Percentiles rank a stretch among this genome's conserved stretches.
Evolutionary conservation across 345 rosid genomes (phyloP).

Genomic region (Schrenkiella parvula): DNA sequence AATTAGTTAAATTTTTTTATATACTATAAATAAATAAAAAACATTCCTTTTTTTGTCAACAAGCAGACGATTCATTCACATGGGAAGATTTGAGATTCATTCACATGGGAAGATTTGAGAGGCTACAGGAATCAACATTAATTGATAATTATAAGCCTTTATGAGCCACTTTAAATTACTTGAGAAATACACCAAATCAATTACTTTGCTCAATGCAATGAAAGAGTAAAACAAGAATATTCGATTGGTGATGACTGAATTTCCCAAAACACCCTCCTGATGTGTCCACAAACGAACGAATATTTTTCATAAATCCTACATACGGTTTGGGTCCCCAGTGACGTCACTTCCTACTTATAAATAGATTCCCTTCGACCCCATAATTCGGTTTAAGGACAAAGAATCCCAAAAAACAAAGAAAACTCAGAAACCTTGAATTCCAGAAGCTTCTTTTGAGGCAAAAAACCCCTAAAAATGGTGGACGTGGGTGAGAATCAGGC

Average conservation of each 20-base stretch:
- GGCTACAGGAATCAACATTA: background rate
- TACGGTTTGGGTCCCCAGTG: background rate
- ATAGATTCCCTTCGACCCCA: background rate
- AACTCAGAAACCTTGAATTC: background rate
- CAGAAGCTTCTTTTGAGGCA: background rate
- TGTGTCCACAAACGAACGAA: background rate
- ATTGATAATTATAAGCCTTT: background rate
- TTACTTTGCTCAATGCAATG: background rate
- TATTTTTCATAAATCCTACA: background rate
- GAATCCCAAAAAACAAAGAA: background rate
- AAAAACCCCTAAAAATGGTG: conserved; percentile 19
- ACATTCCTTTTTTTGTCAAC: no score
- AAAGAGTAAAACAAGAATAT: background rate
- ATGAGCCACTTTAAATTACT: background rate
- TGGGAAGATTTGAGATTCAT: no score
- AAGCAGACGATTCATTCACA: no score
- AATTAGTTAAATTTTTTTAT: no score
- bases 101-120: conserved; percentile 4
- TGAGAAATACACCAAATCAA: background rate
- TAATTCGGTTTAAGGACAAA: conserved; percentile 7
- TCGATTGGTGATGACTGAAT: background rate
- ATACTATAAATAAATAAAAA: no score
- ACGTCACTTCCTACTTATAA: conserved; percentile 18
- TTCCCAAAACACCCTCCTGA: conserved; percentile 6
- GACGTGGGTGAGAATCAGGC: background rate